A percentile compares a stretch with the other conserved stretches of the same genome.
These are phyloP conservation scores for Cavenderia fasciculata DNA, from an alignment of 78 protist species.

Conservation along the genomic window DNA sequence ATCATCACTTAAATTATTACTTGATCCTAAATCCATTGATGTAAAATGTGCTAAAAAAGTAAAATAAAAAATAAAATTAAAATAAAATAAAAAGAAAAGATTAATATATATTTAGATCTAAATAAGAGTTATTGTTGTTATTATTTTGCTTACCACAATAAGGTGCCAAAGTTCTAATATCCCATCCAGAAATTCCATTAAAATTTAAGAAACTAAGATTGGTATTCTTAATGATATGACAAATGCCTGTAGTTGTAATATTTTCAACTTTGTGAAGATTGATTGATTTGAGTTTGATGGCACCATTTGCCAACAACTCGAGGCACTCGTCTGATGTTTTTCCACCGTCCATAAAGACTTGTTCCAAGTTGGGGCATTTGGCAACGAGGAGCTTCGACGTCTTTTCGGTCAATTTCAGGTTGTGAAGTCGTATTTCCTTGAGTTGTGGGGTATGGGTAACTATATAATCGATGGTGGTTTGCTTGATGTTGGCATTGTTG, in stretches of 20 bases:
- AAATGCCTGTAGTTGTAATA: constrained; percentile 71
- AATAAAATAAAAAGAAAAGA: not conserved
- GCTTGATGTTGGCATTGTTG: constrained; percentile 39
- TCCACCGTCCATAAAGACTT: constrained; percentile 75
- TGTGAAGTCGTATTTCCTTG: constrained; percentile 57
- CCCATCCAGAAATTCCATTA: constrained; percentile 78
- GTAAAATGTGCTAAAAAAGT: constrained; percentile 67
- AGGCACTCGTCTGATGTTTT: constrained; percentile 56
- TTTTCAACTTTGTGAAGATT: constrained; percentile 69
- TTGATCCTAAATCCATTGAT: constrained; percentile 70
- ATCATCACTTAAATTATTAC: constrained; percentile 66
- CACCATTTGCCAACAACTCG: constrained; percentile 67
- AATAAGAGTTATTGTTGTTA: not conserved
- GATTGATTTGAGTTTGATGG: constrained; percentile 68
- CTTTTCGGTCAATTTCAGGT: constrained; percentile 49
- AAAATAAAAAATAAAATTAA: too few relatives aligned
- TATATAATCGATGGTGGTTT: constrained; percentile 58
- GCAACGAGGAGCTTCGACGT: constrained; percentile 58
- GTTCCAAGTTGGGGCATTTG: constrained; percentile 65
- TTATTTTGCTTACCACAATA: constrained; percentile 44
- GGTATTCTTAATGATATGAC: constrained; percentile 74
- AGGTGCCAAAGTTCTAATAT: constrained; percentile 69
- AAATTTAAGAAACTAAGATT: constrained; percentile 54
- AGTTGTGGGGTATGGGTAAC: constrained; percentile 67
- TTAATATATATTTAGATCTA: not conserved